phyloP scores from a whole-genome alignment of 2,329 filamentous ascomycete genomes.

The Ceratocystis diversiconidia region DNA sequence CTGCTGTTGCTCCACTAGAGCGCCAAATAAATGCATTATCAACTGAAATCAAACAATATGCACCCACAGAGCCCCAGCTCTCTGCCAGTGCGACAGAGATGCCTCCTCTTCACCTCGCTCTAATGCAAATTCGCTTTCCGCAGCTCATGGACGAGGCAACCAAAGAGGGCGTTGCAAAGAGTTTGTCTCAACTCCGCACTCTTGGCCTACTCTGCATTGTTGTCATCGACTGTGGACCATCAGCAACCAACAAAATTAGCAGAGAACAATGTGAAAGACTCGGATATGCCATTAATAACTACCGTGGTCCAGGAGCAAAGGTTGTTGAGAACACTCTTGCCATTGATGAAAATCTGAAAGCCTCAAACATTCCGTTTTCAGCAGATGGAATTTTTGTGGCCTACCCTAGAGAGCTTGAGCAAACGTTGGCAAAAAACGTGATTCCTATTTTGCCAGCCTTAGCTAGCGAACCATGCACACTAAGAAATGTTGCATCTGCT shows the following conservation, averaged over 20 bases:
- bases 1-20: neutral
- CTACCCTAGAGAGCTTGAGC: constrained; percentile 13
- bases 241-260: constrained; percentile 30
- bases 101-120: constrained; percentile 47
- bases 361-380: neutral
- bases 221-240: constrained; percentile 56
- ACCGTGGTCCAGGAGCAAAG: constrained; percentile 53
- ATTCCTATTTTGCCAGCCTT: constrained; percentile 15
- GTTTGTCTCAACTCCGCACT: constrained; percentile 66
- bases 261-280: constrained; percentile 57
- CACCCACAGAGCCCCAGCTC: constrained; percentile 19
- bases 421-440: neutral
- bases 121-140: constrained; percentile 70
- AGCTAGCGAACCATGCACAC: constrained; percentile 12
- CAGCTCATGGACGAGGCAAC: constrained; percentile 55
- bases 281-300: constrained; percentile 57
- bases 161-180: constrained; percentile 63
- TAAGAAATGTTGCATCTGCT: constrained; percentile 24
- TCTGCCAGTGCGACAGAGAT: constrained; percentile 11
- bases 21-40: neutral
- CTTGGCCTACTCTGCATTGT: constrained; percentile 73
- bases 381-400: constrained; percentile 12
- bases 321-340: constrained; percentile 40
- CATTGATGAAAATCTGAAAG: neutral
- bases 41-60: neutral